Evolutionary conservation across 2,329 filamentous ascomycete genomes (phyloP), one percentile per base, ranked within the genome.

Genomic region (Verticillium tricorpus): DNA sequence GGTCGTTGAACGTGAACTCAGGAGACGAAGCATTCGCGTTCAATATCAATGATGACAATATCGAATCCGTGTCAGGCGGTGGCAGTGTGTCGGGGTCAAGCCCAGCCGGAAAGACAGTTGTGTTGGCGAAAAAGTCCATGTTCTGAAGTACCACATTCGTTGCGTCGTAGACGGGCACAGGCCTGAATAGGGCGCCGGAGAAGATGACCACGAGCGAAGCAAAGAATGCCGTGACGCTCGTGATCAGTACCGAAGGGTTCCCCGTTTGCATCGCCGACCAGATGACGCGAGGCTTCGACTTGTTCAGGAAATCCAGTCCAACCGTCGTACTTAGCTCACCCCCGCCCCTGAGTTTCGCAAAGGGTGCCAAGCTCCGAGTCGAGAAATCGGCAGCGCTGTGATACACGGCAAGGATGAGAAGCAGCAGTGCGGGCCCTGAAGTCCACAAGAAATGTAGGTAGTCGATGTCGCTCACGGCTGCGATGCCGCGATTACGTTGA

Each of bases 401-500:
- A 59, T 75, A 74, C 45, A 71, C 60, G 1, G 71, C 69, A 2
- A 76, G 61, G 1, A 69, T 25, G 0, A 69, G 66, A 1, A 77
- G 61, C 2, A 73, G 60, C 6, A 73, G 22, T 1, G 72, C 70
- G 0, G 76, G 73, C 0, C 69, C 65, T 0, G 69, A 70, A 2
- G 74, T 77, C 75, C 76, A 78, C 2, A 74, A 60, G 25, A 77
- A 62, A 57, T 77, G 73, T 3, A 67, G 60, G 22, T 69, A 67
- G 31, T 70, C 68, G 5, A 71, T 65, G 9, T 67, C 59, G 1
- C 60, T 63, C 22, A 75, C 69, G 2, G 71, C 71, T 0, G 65
- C 67, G 3, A 78, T 62, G 0, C 76, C 76, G 17, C 69, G 61
- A 7, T 69, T 66, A 1, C 64, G 60, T 2, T 68, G 60, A 1